These are phyloP conservation scores for Amphibolis antarctica DNA, from an alignment of 106 monocot genomes.

Conservation along the genomic window DNA sequence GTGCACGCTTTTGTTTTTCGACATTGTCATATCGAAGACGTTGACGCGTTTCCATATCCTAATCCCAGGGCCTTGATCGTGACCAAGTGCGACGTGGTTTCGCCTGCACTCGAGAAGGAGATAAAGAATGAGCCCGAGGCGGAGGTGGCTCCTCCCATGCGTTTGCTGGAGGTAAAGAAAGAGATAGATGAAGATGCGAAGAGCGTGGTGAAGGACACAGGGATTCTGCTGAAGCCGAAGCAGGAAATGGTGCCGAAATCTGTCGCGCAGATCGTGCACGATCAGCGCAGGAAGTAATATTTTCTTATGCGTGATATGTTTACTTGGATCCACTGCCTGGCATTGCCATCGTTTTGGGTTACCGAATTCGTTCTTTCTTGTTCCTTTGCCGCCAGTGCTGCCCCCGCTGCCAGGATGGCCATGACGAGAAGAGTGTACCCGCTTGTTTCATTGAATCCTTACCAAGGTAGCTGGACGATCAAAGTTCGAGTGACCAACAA, in stretches of 20 bases:
- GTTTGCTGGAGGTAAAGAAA: slow-evolving; percentile 13
- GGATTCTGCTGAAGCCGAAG: slow-evolving; percentile 61
- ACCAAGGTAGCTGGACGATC: slow-evolving; percentile 95
- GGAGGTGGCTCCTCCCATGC: background rate
- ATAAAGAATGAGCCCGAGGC: slow-evolving; percentile 48
- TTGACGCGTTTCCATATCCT: background rate
- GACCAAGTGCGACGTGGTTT: slow-evolving; percentile 71
- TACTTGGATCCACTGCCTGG: background rate
- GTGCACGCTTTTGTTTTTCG: too few species aligned
- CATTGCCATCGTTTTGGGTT: background rate
- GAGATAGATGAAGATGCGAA: slow-evolving; percentile 20
- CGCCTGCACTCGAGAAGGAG: slow-evolving; percentile 47
- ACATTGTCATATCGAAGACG: too few species aligned
- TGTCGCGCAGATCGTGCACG: slow-evolving; percentile 76
- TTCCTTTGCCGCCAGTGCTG: slow-evolving; percentile 31
- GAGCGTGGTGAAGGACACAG: too few species aligned
- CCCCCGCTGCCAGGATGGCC: slow-evolving; percentile 69
- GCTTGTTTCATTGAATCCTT: slow-evolving; percentile 87
- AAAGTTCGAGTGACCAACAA: slow-evolving; percentile 87
- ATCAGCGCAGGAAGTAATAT: slow-evolving; percentile 73
- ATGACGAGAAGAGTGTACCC: slow-evolving; percentile 92
- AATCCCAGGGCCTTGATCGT: slow-evolving; percentile 74
- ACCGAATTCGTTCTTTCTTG: background rate
- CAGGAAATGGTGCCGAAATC: slow-evolving; percentile 49
- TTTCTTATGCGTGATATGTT: background rate